Evolutionary conservation across 2,329 filamentous ascomycete genomes (phyloP).

Genomic region (Colletotrichum sp.): DNA sequence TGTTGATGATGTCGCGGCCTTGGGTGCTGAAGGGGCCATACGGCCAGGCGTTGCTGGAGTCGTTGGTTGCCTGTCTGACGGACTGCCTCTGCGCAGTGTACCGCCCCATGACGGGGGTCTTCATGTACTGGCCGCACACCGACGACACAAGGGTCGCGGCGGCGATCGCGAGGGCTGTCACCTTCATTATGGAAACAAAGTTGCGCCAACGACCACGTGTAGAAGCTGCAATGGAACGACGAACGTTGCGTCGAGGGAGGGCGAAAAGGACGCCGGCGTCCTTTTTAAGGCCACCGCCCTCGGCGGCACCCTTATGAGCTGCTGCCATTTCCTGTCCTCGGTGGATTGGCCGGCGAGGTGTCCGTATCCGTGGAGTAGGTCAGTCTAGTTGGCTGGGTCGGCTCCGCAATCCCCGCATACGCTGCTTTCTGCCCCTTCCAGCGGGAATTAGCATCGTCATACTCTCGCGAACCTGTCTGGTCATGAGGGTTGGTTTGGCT

Average conservation of each 20-base stretch:
- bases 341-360: background rate
- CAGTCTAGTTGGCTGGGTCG: background rate
- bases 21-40: slow-evolving; percentile 43
- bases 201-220: background rate
- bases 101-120: background rate
- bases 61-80: slow-evolving; percentile 4
- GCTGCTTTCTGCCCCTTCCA: background rate
- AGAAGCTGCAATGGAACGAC: background rate
- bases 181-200: slow-evolving; percentile 3
- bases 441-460: slow-evolving; percentile 2
- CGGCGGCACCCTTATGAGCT: background rate
- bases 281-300: background rate
- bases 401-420: slow-evolving; percentile 18
- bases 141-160: slow-evolving; percentile 12
- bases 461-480: background rate
- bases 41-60: slow-evolving; percentile 24
- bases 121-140: slow-evolving; percentile 12
- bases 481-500: background rate
- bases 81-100: background rate
- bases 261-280: background rate
- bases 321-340: background rate
- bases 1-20: slow-evolving; percentile 42
- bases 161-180: background rate
- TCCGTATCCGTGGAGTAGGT: background rate
- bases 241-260: background rate